Evolutionary conservation across 129 eudicot species (phyloP).

Genomic region (Glebionis coronaria): DNA sequence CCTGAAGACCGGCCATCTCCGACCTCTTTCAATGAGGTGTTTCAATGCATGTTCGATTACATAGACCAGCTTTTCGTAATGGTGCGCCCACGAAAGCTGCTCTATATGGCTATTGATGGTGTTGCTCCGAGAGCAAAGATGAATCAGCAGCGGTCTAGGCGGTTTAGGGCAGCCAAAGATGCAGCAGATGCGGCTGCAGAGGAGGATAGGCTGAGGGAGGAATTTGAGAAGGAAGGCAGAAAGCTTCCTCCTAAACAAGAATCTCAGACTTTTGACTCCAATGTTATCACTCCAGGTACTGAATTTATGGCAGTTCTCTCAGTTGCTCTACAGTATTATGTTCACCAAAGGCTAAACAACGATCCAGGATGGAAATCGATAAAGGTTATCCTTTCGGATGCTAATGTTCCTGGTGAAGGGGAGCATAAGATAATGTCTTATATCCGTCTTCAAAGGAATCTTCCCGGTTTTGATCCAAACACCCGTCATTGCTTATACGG

Average conservation of each 20-base stretch:
- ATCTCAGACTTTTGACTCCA: constrained; percentile 89
- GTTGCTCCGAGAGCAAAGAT: constrained; percentile 99
- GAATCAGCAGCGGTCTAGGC: constrained; percentile 98
- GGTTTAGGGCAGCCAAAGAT: constrained; percentile 98
- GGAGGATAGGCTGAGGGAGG: constrained; percentile 85
- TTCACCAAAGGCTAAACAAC: constrained; percentile 85
- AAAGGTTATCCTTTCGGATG: constrained; percentile 98
- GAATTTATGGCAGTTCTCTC: constrained; percentile 90
- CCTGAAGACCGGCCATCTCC: constrained; percentile 87
- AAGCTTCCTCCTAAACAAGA: constrained; percentile 91
- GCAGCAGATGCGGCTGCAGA: constrained; percentile 99
- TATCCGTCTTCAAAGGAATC: constrained; percentile 97
- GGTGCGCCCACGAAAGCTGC: constrained; percentile 60
- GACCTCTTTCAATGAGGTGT: constrained; percentile 93
- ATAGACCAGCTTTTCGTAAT: constrained; percentile 53
- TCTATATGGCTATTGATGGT: constrained; percentile 78
- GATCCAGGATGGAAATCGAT: constrained; percentile 96
- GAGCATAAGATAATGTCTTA: constrained; percentile 98
- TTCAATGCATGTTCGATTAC: constrained; percentile 68
- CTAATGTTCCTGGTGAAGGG: constrained; percentile 99
- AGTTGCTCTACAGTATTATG: constrained; percentile 83
- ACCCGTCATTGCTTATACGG: constrained; percentile 96
- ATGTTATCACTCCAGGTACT: constrained; percentile 97
- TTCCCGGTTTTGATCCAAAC: constrained; percentile 96
- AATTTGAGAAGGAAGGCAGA: constrained; percentile 95